These are phyloP conservation scores for Debaryomycetaceae sp. DNA, from an alignment of 1,139 yeast species.

Conservation along the genomic window DNA sequence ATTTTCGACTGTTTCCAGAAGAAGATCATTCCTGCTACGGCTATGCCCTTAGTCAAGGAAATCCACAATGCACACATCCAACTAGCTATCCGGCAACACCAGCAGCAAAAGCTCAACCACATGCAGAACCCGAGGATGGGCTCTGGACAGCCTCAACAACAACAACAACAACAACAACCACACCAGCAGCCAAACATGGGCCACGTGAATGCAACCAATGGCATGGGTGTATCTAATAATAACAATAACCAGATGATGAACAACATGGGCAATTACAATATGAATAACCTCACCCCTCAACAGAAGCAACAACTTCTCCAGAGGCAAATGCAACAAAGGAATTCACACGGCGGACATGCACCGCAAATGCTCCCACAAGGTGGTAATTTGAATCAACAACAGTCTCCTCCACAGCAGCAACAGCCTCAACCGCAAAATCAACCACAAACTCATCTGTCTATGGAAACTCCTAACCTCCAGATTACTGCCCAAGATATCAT, in stretches of 20 bases:
- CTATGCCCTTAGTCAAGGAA: slow-evolving; percentile 54
- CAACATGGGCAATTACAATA: slow-evolving; percentile 12
- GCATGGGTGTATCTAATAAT: slow-evolving; percentile 5
- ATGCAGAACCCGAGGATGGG: slow-evolving; percentile 14
- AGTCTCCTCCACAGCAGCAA: slow-evolving; percentile 15
- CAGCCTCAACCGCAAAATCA: slow-evolving; percentile 12
- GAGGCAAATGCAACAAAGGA: slow-evolving; percentile 30
- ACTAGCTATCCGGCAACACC: slow-evolving; percentile 34
- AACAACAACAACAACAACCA: slow-evolving; percentile 6
- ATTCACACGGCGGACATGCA: slow-evolving; percentile 4
- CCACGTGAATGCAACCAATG: slow-evolving; percentile 7
- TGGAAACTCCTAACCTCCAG: slow-evolving; percentile 35
- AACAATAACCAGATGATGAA: slow-evolving; percentile 11
- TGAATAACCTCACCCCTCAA: slow-evolving; percentile 31
- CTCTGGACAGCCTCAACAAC: slow-evolving; percentile 8
- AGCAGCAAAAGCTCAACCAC: slow-evolving; percentile 22
- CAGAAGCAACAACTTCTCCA: slow-evolving; percentile 35
- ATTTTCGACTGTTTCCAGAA: slow-evolving; percentile 67
- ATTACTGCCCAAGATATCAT: slow-evolving; percentile 42
- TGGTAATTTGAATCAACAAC: slow-evolving; percentile 11
- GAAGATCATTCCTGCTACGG: slow-evolving; percentile 53
- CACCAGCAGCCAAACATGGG: slow-evolving; percentile 11
- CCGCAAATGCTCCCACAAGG: slow-evolving; percentile 13
- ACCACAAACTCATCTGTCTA: slow-evolving; percentile 9
- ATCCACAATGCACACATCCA: slow-evolving; percentile 56